Base-by-base conservation (phyloP, 345 rosid genomes). In the Arabidopsis suecica region DNA sequence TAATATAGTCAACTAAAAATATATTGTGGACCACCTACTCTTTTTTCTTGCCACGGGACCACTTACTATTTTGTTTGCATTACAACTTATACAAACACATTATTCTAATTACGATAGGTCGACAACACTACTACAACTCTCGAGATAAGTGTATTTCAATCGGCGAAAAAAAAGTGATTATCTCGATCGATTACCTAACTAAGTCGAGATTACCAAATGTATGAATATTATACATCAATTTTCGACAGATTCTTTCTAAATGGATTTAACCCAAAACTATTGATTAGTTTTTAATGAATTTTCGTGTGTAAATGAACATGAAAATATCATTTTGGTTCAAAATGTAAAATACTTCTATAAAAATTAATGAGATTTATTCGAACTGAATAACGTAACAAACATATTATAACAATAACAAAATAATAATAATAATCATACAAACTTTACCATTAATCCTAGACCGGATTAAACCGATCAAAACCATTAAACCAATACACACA, bases 21-120 rank as follows among this genome's bases (percentile, higher is more conserved):
- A 62, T 51, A 62, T 40, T 30, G 1, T 28, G 70, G 63, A 63
- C 77, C 77, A 73, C 28, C 58, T 41, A 20, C 42, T 11, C 22
- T 16, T 5, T 51, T 61, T 23, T 30, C 61, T 40, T 40, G 54
- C 44, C 34, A 62, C 2, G 10, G 47, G 77, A 73, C 77, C 70
- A 54, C 56, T 28, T 3, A 33, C 10, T 5, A 16, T 62, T 14
- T 41, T 13, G 63, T 73, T 73, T 38, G 47, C 65, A 36, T 64
- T 64, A 51, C 69, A 51, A 51, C 40, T 51, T 12, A 72, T 51
- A 51, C 22, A 51, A 51, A 51, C 68, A 49, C n/a, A 51, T 11
- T 11, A 30, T 40, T 36, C 33, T 16, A 61, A 61, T 9, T 25
- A 49, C 36, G 49, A 3, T 60, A 33, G 34, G 28, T 28, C 40